A percentile compares a stretch with the other conserved stretches of the same genome.
Conservation (phyloP, 805 yeast genomes). For the Candida endomychidarum region DNA sequence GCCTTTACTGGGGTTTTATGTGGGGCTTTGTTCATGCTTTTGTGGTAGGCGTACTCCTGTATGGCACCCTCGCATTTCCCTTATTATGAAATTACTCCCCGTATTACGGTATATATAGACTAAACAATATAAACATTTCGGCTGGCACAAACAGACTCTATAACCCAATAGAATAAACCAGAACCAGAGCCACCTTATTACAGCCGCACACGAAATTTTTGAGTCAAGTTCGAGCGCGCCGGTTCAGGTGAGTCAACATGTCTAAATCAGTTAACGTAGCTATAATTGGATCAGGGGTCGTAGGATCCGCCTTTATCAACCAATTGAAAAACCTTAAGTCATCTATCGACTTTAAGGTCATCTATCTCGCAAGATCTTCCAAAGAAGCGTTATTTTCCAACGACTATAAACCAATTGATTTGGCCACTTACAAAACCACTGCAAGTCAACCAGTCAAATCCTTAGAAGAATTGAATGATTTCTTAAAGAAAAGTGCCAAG, state of each 20-base stretch:
- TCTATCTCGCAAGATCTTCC: constrained; percentile 73
- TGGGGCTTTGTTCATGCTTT: too few relatives aligned
- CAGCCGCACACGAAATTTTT: background rate
- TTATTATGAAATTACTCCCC: too few relatives aligned
- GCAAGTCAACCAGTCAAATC: constrained; percentile 50
- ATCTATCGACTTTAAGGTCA: constrained; percentile 69
- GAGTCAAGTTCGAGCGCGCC: background rate
- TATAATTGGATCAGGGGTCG: constrained; percentile 81
- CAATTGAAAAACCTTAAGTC: constrained; percentile 68
- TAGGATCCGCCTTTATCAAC: constrained; percentile 85
- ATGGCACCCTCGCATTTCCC: too few relatives aligned
- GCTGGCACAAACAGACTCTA: too few relatives aligned
- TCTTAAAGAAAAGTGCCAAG: constrained; percentile 59
- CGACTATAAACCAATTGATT: constrained; percentile 71
- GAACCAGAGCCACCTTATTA: too few relatives aligned
- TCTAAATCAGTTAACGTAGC: constrained; percentile 41
- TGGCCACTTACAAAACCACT: constrained; percentile 56
- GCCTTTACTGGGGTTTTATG: too few relatives aligned
- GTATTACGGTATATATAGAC: too few relatives aligned
- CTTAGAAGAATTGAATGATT: constrained; percentile 58
- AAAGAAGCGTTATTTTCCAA: constrained; percentile 63
- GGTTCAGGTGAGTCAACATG: constrained; percentile 2
- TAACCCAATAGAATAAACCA: too few relatives aligned
- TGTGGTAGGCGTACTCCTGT: too few relatives aligned
- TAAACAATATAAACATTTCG: too few relatives aligned